phyloP scores from a whole-genome alignment of 768 basidiomycete genomes.

The Lentinula edodes region DNA sequence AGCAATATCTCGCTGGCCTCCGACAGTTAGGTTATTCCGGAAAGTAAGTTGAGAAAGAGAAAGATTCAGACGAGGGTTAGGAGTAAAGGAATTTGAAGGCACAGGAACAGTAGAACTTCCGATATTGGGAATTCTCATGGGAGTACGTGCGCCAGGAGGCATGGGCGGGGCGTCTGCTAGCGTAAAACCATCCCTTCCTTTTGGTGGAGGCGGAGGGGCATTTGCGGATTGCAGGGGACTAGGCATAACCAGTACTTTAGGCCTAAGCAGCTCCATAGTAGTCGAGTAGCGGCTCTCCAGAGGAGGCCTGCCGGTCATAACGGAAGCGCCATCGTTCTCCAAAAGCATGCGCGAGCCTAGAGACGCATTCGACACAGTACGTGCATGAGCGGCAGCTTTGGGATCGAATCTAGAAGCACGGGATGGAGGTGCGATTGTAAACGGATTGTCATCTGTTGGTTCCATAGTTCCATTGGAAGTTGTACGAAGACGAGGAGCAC shows the following conservation, averaged over 20 bases:
- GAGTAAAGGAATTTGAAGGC: conserved; percentile 66
- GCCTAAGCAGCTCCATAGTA: conserved; percentile 74
- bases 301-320: conserved; percentile 30
- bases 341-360: conserved; percentile 59
- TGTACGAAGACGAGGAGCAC: conserved; percentile 32
- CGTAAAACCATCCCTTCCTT: conserved; percentile 52
- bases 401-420: conserved; percentile 76
- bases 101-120: conserved; percentile 29
- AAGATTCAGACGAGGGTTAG: conserved; percentile 70
- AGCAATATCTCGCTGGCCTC: conserved; percentile 57
- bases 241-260: conserved; percentile 94
- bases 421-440: conserved; percentile 61
- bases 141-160: conserved; percentile 65
- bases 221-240: conserved; percentile 64
- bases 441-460: conserved; percentile 54
- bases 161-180: conserved; percentile 72
- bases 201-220: conserved; percentile 22
- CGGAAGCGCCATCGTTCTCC: conserved; percentile 46
- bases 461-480: conserved; percentile 44
- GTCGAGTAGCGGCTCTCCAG: conserved; percentile 53
- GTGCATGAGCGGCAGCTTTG: conserved; percentile 54
- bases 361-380: conserved; percentile 61
- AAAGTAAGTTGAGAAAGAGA: conserved; percentile 82
- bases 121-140: conserved; percentile 38
- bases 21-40: conserved; percentile 71